Base-by-base conservation (phyloP, 371 early-diverging fungal species). In the Capillidium heterosporum region DNA sequence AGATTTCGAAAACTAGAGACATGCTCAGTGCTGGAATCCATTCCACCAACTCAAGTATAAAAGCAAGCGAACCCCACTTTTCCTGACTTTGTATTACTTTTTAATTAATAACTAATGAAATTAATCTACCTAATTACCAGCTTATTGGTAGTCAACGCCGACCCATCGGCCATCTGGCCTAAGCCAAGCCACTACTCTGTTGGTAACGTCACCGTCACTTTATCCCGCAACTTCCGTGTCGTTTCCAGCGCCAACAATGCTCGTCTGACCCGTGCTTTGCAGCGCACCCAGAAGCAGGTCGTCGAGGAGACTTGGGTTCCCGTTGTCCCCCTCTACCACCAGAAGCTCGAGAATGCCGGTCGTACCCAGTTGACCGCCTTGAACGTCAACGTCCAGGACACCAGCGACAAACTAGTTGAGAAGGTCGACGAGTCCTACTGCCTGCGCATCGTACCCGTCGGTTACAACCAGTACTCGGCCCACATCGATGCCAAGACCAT, bases 401-500 rank as follows among this genome's bases (percentile, higher is more conserved):
- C 4, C 2, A 24, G 24, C 21, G 17, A 2, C n/a, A 32, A 56
- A 4, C 32, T 56, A 5, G 28, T 8, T 44, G 42, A 42, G 8
- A 46, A 43, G 13, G 41, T 42, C 4, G 56, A 56, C 41, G 56
- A 56, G 31, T 44, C 43, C 10, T 56, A 56, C 47, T 27, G 23
- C 41, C 29, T 54, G 7, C 11, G 13, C 7, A 39, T 54, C 27
- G 27, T 10, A 10, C 8, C 50, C 13, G 11, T 28, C 32, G 54
- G 23, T 28, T 17, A 17, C 57, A 35, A 35, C 35, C 4, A 35
- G 13, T 35, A 35, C 35, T 4, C 35, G 7, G 63, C 63, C 17
- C 15, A 11, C 15, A 70, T 87, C 24, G 67, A 61, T 54, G 73
- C 87, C 39, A 62, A 74, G 44, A 82, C 83, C 1, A 67, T 81